A percentile compares a stretch with the other conserved stretches of the same genome.
Conservation (phyloP, 1,139 yeast species). For the Yueomyces sp. region DNA sequence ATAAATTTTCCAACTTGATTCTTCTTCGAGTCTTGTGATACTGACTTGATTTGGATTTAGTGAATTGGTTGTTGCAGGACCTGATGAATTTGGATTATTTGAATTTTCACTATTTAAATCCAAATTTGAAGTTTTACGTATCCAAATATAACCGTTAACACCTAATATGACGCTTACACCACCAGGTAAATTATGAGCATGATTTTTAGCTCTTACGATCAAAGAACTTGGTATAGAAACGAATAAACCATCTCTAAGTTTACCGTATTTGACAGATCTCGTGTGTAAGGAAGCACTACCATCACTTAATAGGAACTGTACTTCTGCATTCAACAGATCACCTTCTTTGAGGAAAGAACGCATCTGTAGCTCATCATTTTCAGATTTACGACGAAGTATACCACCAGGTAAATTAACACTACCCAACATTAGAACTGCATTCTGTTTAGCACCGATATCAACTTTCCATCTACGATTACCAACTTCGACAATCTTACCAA, state of each 20-base stretch:
- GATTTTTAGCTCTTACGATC: slow-evolving; percentile 74
- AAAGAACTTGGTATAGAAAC: slow-evolving; percentile 71
- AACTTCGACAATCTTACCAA: slow-evolving; percentile 90
- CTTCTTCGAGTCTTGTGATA: slow-evolving; percentile 83
- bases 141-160: slow-evolving; percentile 90
- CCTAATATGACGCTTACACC: slow-evolving; percentile 84
- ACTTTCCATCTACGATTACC: slow-evolving; percentile 94
- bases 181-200: slow-evolving; percentile 79
- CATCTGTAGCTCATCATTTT: slow-evolving; percentile 94
- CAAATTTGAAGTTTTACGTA: slow-evolving; percentile 52
- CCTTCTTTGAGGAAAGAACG: slow-evolving; percentile 89
- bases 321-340: slow-evolving; percentile 92
- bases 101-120: slow-evolving; percentile 22
- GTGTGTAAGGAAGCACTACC: slow-evolving; percentile 94
- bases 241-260: slow-evolving; percentile 81
- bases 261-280: slow-evolving; percentile 88
- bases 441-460: slow-evolving; percentile 87
- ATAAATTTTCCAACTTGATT: slow-evolving; percentile 90
- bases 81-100: slow-evolving; percentile 26
- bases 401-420: slow-evolving; percentile 98
- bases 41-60: slow-evolving; percentile 43
- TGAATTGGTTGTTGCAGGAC: slow-evolving; percentile 33
- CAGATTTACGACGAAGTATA: slow-evolving; percentile 82
- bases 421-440: slow-evolving; percentile 85
- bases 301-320: slow-evolving; percentile 76